phyloP scores from a whole-genome alignment of 2,329 filamentous ascomycete genomes.

The Graphilbum sp. region DNA sequence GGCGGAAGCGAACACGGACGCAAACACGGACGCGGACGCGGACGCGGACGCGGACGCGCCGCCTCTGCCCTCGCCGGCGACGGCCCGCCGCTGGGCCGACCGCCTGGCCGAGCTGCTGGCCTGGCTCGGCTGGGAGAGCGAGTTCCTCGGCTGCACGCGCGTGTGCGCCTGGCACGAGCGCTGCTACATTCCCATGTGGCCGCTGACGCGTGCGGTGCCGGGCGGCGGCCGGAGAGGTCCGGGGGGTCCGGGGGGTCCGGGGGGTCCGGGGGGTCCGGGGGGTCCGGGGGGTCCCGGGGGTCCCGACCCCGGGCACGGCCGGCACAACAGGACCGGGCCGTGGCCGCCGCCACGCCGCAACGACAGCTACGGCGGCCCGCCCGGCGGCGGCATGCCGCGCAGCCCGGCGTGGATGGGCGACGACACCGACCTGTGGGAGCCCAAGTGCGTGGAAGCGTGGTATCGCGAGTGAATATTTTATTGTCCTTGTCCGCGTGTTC shows the following conservation, averaged over 20 bases:
- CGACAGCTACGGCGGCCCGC: neutral
- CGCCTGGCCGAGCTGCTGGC: constrained; percentile 26
- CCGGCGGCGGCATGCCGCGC: constrained; percentile 6
- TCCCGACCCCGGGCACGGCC: too few relatives aligned
- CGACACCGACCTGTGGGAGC: constrained; percentile 15
- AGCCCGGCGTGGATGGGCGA: constrained; percentile 11
- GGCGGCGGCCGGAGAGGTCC: neutral
- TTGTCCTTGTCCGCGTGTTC: neutral
- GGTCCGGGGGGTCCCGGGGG: neutral
- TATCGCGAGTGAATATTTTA: constrained; percentile 8
- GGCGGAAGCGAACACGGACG: too few relatives aligned
- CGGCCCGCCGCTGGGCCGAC: constrained; percentile 13
- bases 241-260: neutral
- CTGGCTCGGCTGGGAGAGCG: constrained; percentile 33
- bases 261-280: neutral
- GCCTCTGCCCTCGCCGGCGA: constrained; percentile 1
- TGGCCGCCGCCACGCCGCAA: neutral
- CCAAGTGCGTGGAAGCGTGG: constrained; percentile 12
- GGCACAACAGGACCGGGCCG: constrained; percentile 2
- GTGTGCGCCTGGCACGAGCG: constrained; percentile 25
- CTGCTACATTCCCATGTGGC: constrained; percentile 36
- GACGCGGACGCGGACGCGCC: constrained; percentile 4
- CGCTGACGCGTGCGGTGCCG: constrained; percentile 13
- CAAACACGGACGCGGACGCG: too few relatives aligned
- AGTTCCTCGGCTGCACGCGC: constrained; percentile 23